phyloP scores from a whole-genome alignment of 1,139 yeast species.

The Pichia sorboxylosa region DNA sequence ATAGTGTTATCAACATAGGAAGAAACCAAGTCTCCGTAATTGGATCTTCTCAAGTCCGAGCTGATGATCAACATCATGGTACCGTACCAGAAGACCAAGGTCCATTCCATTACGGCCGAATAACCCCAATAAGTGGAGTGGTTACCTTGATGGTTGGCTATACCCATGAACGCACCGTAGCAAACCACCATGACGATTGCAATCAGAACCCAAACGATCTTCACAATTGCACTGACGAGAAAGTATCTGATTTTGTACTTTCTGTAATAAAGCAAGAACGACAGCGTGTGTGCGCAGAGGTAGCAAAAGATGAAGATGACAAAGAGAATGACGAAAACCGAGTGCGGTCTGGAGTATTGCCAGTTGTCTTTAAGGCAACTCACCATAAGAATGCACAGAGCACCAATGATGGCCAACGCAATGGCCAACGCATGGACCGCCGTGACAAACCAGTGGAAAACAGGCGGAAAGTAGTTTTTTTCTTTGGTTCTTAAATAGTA shows the following conservation, averaged over 20 bases:
- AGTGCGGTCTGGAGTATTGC: conserved; percentile 47
- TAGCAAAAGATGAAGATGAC: conserved; percentile 61
- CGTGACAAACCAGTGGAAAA: conserved; percentile 36
- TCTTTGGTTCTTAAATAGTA: conserved; percentile 39
- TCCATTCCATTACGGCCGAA: conserved; percentile 73
- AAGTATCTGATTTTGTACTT: conserved; percentile 23
- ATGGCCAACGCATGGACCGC: conserved; percentile 41
- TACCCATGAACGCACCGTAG: conserved; percentile 42
- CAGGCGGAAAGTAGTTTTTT: conserved; percentile 38
- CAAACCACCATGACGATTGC: conserved; percentile 63
- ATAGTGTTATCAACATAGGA: too few relatives aligned
- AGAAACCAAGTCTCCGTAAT: conserved; percentile 12
- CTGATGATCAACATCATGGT: conserved; percentile 52
- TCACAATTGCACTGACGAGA: conserved; percentile 41
- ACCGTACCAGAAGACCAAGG: conserved; percentile 74
- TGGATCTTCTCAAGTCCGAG: conserved; percentile 38
- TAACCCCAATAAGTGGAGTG: conserved; percentile 24
- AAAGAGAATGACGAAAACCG: conserved; percentile 62
- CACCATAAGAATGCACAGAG: conserved; percentile 64
- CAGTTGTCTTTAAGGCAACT: conserved; percentile 59
- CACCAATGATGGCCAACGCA: conserved; percentile 50
- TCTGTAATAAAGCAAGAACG: conserved; percentile 52
- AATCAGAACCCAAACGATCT: conserved; percentile 52
- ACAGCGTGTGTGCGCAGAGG: conserved; percentile 46
- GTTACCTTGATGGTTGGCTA: conserved; percentile 24